These are phyloP conservation scores for Camellia oleifera DNA, from an alignment of 179 eudicot genomes.

Conservation along the genomic window DNA sequence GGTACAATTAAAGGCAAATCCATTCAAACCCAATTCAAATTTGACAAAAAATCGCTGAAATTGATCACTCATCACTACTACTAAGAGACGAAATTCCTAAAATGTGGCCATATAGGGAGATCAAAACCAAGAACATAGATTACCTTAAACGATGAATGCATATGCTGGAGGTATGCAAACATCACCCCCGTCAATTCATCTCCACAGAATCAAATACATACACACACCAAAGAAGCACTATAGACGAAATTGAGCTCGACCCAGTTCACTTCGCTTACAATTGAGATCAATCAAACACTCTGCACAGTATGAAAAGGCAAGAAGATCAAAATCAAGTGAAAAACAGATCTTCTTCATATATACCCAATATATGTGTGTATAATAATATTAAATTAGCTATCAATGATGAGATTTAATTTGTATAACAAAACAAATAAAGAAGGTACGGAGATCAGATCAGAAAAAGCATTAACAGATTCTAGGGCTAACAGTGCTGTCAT, in stretches of 20 bases:
- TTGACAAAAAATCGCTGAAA: not conserved
- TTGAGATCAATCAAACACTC: constrained; percentile 9
- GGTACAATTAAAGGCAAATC: too few relatives aligned
- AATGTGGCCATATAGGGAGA: not conserved
- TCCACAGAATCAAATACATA: not conserved
- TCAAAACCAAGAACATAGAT: not conserved
- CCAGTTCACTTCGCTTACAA: not conserved
- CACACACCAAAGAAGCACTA: not conserved
- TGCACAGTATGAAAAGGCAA: not conserved
- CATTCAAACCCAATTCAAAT: not conserved
- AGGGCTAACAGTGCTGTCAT: constrained; percentile 12
- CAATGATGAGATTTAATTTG: constrained; percentile 1
- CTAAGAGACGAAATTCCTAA: not conserved
- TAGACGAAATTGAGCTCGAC: not conserved
- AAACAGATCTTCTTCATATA: not conserved
- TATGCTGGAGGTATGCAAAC: not conserved
- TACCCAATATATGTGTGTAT: not conserved
- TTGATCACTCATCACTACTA: not conserved
- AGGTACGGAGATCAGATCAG: constrained; percentile 16
- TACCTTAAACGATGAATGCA: not conserved
- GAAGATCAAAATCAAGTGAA: not conserved
- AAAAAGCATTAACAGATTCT: constrained; percentile 10
- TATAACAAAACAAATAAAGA: not conserved
- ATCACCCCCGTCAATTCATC: not conserved
- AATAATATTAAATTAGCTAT: not conserved